phyloP scores from a whole-genome alignment of 2,329 filamentous ascomycete species.

The Colletotrichum chlorophyti region DNA sequence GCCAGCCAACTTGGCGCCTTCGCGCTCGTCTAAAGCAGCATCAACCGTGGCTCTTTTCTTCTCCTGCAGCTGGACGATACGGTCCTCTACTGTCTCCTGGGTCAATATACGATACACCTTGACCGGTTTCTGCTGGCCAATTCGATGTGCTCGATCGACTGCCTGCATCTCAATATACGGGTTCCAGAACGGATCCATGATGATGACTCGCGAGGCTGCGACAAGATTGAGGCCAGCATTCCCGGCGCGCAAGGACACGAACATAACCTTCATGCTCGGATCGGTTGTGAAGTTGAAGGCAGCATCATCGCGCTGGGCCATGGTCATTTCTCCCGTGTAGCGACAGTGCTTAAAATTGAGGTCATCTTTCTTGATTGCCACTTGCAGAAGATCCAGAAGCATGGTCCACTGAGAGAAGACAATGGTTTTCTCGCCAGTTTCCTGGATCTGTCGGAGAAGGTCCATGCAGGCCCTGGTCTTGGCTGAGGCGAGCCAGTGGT shows the following conservation, averaged over 20 bases:
- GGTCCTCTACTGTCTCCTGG: conserved; percentile 82
- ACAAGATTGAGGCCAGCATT: conserved; percentile 89
- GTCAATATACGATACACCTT: conserved; percentile 83
- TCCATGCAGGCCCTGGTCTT: conserved; percentile 76
- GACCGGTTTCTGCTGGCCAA: conserved; percentile 79
- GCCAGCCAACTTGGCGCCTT: conserved; percentile 69
- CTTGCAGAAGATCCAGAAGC: conserved; percentile 77
- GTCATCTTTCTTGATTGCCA: conserved; percentile 65
- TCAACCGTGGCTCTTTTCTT: conserved; percentile 80
- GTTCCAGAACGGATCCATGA: conserved; percentile 95
- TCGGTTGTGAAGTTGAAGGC: conserved; percentile 70
- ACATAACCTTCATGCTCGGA: conserved; percentile 69
- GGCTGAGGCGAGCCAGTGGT: conserved; percentile 75
- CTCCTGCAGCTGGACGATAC: conserved; percentile 81
- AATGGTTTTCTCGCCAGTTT: conserved; percentile 74
- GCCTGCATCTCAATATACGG: conserved; percentile 93
- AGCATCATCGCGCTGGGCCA: conserved; percentile 69
- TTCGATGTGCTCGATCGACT: conserved; percentile 86
- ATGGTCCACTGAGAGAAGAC: conserved; percentile 86
- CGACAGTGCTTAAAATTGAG: conserved; percentile 65
- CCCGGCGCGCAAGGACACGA: conserved; percentile 81
- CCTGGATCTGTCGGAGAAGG: conserved; percentile 58
- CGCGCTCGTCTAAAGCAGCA: conserved; percentile 79
- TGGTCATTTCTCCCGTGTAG: conserved; percentile 79
- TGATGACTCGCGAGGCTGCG: conserved; percentile 83